These are phyloP conservation scores for Symbiodinium natans DNA, from an alignment of 73 alveolate genomes.

Conservation along the genomic window DNA sequence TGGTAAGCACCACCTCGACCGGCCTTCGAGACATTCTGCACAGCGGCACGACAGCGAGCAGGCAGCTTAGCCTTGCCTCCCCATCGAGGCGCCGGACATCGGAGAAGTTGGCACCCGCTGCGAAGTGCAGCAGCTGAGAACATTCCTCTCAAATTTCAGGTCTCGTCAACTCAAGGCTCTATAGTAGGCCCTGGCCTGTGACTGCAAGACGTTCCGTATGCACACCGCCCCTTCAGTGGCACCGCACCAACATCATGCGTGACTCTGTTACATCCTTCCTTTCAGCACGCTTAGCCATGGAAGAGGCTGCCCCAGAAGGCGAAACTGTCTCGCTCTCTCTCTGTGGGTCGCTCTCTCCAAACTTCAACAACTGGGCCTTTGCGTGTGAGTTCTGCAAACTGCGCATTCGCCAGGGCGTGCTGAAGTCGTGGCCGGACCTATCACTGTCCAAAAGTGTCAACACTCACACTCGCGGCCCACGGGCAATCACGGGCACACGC, in stretches of 20 bases:
- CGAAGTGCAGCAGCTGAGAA: constrained; percentile 29
- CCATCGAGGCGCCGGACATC: constrained; percentile 82
- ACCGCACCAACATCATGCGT: too few relatives aligned
- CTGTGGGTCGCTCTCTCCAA: too few relatives aligned
- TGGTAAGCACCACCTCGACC: constrained; percentile 74
- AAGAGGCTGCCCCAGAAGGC: too few relatives aligned
- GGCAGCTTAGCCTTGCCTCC: constrained; percentile 20
- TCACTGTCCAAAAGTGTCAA: too few relatives aligned
- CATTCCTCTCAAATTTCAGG: constrained; percentile 76
- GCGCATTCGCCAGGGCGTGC: background rate
- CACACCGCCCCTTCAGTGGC: background rate
- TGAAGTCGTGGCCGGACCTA: background rate
- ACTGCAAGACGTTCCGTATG: background rate
- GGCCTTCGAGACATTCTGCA: background rate
- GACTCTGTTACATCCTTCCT: too few relatives aligned
- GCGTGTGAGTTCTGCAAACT: background rate
- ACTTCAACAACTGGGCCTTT: background rate
- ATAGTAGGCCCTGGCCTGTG: background rate
- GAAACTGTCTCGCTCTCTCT: too few relatives aligned
- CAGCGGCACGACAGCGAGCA: too few relatives aligned
- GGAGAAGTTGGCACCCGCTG: background rate
- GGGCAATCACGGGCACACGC: too few relatives aligned
- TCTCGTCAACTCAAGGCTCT: background rate
- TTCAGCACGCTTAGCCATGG: too few relatives aligned
- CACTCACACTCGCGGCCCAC: too few relatives aligned